These are phyloP conservation scores for Chloromonas sp. DNA, from an alignment of 163 green algal genomes.

Conservation along the genomic window DNA sequence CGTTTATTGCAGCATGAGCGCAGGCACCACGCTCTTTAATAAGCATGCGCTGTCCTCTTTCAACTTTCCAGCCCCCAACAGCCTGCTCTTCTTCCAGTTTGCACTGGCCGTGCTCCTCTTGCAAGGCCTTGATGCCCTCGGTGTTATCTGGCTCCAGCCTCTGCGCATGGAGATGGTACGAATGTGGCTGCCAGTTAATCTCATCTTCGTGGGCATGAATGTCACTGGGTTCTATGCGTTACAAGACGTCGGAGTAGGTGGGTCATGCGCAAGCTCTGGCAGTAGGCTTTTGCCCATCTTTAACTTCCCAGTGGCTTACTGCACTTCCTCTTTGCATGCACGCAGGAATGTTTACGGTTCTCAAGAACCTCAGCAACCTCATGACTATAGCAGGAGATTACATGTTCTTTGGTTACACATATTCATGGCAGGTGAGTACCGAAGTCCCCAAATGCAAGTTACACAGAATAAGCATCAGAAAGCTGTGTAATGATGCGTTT, in stretches of 20 bases:
- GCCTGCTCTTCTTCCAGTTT: slow-evolving; percentile 79
- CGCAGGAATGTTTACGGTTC: slow-evolving; percentile 46
- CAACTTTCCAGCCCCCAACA: slow-evolving; percentile 57
- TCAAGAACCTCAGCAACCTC: slow-evolving; percentile 95
- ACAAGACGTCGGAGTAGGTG: slow-evolving; percentile 45
- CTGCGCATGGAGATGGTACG: slow-evolving; percentile 42
- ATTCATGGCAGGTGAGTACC: slow-evolving; percentile 42
- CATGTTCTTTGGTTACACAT: slow-evolving; percentile 66
- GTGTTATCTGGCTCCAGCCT: slow-evolving; percentile 27
- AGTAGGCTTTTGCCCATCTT: not conserved
- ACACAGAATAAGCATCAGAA: too few species aligned
- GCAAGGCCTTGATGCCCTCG: slow-evolving; percentile 12
- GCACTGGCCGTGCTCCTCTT: slow-evolving; percentile 52
- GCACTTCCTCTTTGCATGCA: not conserved
- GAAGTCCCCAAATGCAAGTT: not conserved
- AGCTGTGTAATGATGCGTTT: too few species aligned
- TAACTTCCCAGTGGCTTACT: not conserved
- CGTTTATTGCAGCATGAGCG: slow-evolving; percentile 19
- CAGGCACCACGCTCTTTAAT: slow-evolving; percentile 78
- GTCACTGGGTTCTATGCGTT: slow-evolving; percentile 76
- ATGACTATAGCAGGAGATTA: slow-evolving; percentile 80
- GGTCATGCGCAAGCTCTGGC: not conserved
- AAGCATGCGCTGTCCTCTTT: slow-evolving; percentile 77
- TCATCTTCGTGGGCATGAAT: slow-evolving; percentile 87
- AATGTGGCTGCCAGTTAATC: slow-evolving; percentile 83